phyloP scores from a whole-genome alignment of 2,329 filamentous ascomycete genomes.

The Macrophomina pseudophaseolina region DNA sequence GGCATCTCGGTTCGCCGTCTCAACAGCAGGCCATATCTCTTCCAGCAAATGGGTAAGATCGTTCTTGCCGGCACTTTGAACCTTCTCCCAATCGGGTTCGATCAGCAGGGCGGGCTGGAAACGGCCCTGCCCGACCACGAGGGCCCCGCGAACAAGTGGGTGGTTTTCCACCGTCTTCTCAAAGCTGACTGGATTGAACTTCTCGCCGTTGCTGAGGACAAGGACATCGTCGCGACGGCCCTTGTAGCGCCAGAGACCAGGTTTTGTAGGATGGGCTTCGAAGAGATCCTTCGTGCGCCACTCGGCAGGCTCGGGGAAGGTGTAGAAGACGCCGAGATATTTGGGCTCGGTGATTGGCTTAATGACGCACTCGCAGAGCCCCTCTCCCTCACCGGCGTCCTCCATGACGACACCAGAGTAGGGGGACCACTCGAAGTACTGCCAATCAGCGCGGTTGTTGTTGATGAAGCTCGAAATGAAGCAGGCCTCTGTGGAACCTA shows the following conservation, averaged over 20 bases:
- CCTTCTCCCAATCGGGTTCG: slow-evolving; percentile 32
- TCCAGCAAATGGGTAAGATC: slow-evolving; percentile 42
- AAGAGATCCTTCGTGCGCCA: slow-evolving; percentile 32
- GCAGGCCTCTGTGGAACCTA: slow-evolving; percentile 34
- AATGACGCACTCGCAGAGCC: slow-evolving; percentile 30
- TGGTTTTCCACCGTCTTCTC: slow-evolving; percentile 36
- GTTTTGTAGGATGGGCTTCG: slow-evolving; percentile 27
- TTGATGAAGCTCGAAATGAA: slow-evolving; percentile 33
- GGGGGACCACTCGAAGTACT: slow-evolving; percentile 35
- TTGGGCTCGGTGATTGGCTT: slow-evolving; percentile 13
- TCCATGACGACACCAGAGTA: slow-evolving; percentile 35
- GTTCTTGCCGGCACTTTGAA: slow-evolving; percentile 14
- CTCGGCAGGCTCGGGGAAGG: slow-evolving; percentile 30
- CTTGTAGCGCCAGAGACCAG: slow-evolving; percentile 30
- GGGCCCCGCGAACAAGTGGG: slow-evolving; percentile 35
- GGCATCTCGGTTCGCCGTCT: slow-evolving; percentile 49
- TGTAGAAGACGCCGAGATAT: slow-evolving; percentile 31
- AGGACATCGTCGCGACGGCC: slow-evolving; percentile 35
- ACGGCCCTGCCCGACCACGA: slow-evolving; percentile 39
- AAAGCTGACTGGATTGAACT: slow-evolving; percentile 32
- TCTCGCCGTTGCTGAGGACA: slow-evolving; percentile 32
- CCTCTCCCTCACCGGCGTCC: slow-evolving; percentile 33
- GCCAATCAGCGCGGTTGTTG: slow-evolving; percentile 31
- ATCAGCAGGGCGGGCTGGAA: slow-evolving; percentile 39
- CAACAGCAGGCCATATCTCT: slow-evolving; percentile 52